A percentile compares a stretch with the other conserved stretches of the same genome.
phyloP scores from a whole-genome alignment of 2,329 filamentous ascomycete species.

The Aurifilum marmelostoma region DNA sequence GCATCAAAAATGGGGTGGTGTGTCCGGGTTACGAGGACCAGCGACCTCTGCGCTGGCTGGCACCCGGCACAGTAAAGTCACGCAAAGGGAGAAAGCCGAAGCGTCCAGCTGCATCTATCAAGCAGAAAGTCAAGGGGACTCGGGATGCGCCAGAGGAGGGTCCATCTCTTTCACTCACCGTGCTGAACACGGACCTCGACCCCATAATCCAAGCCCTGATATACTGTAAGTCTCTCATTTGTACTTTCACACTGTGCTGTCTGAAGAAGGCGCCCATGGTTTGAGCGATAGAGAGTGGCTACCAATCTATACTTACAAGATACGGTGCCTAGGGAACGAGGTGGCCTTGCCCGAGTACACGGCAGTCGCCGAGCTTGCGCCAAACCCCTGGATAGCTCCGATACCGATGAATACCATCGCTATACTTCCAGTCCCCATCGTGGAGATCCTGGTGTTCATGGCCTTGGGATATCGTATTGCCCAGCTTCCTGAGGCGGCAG shows the following conservation, averaged over 20 bases:
- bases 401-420: background rate
- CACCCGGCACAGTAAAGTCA: background rate
- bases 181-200: conserved; percentile 4
- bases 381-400: background rate
- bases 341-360: background rate
- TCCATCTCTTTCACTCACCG: background rate
- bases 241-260: too few relatives aligned
- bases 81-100: conserved; percentile 3
- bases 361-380: background rate
- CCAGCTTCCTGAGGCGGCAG: background rate
- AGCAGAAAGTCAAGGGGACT: background rate
- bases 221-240: background rate
- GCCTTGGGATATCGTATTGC: conserved; percentile 31
- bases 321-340: background rate
- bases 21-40: conserved; percentile 12
- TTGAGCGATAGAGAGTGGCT: background rate
- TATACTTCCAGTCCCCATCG: background rate
- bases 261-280: too few relatives aligned
- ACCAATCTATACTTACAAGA: background rate
- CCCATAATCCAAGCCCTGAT: background rate
- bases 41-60: conserved; percentile 6
- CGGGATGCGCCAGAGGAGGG: background rate
- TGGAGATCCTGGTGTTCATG: conserved; percentile 7
- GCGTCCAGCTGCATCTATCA: background rate
- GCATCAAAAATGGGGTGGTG: background rate